Conservation (phyloP, 257 asterid genomes). For the Fraxinus quadrangulata region DNA sequence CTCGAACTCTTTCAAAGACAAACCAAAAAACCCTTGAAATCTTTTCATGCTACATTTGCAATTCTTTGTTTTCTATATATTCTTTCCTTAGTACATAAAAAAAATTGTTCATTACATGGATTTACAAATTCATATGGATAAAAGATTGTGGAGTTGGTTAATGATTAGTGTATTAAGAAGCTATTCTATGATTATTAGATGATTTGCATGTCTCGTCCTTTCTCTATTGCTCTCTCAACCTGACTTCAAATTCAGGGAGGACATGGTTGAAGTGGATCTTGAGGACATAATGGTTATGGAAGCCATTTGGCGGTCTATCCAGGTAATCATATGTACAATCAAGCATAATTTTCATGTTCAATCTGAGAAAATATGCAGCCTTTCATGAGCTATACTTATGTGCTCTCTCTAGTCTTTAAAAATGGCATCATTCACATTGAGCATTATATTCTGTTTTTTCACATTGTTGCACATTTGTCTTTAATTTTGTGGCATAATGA, state of each 20-base stretch:
- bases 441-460: not conserved
- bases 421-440: not conserved
- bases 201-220: constrained; percentile 9
- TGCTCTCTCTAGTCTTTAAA: not conserved
- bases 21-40: not conserved
- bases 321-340: constrained; percentile 49
- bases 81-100: too few relatives aligned
- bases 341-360: constrained; percentile 3
- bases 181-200: not conserved
- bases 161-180: too few relatives aligned
- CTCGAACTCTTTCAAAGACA: not conserved
- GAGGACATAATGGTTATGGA: constrained; percentile 99
- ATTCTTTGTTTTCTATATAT: too few relatives aligned
- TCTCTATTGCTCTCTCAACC: constrained; percentile 23
- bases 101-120: not conserved
- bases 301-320: constrained; percentile 96
- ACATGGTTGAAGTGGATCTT: constrained; percentile 87
- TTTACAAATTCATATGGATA: not conserved
- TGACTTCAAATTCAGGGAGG: constrained; percentile 60
- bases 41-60: not conserved
- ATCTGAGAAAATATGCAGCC: constrained; percentile 1
- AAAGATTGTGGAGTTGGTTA: not conserved
- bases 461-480: not conserved
- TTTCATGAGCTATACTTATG: not conserved
- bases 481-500: not conserved